Conservation (phyloP, 2,329 filamentous ascomycete species). For the Rosellinia necatrix region DNA sequence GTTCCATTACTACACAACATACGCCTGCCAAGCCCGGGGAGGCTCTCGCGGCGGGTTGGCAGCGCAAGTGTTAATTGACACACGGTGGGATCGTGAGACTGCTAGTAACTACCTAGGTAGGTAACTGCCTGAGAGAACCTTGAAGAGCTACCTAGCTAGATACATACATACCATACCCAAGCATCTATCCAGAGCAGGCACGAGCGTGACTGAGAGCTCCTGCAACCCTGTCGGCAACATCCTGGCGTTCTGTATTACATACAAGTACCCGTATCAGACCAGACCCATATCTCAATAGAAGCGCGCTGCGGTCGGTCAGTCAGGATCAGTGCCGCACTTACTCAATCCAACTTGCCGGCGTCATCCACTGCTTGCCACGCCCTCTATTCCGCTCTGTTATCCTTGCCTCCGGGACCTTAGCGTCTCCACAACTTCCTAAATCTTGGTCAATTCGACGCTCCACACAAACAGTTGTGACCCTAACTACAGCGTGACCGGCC, state of each 20-base stretch:
- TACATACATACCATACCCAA: no score
- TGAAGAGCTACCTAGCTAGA: no score
- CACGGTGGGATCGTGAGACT: constrained; percentile 6
- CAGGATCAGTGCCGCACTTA: background rate
- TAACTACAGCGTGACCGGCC: background rate
- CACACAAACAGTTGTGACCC: background rate
- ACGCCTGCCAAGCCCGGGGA: constrained; percentile 13
- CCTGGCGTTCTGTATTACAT: constrained; percentile 2
- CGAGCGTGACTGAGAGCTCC: no score
- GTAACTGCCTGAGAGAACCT: no score
- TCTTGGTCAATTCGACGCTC: constrained; percentile 16
- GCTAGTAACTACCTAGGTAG: background rate
- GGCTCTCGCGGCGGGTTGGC: constrained; percentile 1
- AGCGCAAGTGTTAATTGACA: background rate
- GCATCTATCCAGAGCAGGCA: no score
- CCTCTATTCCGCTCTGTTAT: no score
- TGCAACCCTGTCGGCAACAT: background rate
- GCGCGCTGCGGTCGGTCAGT: constrained; percentile 10
- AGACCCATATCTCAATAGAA: constrained; percentile 9
- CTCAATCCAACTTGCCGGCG: constrained; percentile 26
- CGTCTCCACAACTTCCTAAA: constrained; percentile 17
- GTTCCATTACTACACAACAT: background rate
- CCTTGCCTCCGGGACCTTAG: no score
- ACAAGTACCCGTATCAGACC: no score
- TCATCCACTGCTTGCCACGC: no score